Base-by-base conservation (phyloP, 2,329 filamentous ascomycete species). In the Aspergillus sojae region DNA sequence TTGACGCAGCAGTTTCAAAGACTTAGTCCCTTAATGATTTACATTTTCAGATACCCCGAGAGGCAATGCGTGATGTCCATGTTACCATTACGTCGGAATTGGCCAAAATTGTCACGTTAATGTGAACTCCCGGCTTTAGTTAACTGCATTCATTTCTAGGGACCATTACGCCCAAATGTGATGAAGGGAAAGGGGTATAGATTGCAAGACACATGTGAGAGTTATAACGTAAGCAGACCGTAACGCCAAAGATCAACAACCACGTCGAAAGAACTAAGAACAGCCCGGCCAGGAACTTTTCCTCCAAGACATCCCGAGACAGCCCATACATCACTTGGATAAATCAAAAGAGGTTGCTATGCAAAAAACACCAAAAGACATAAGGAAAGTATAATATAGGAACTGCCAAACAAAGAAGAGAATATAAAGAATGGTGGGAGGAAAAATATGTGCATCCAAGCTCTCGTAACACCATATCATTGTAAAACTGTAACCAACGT, bases 271-370 rank as follows among this genome's bases (percentile, higher is more conserved):
- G 30, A 1, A 54, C 28, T 36, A 60, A 41, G 58, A 41, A 54
- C 32, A 54, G 34, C 46, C 46, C 60, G 56, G 56, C 39, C 34
- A 54, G 46, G 39, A 52, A 48, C 28, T 58, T 58, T 62, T 62
- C n/a, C 60, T 36, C 48, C 56, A 43, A 32, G 48, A 43, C 61
- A 62, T 28, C 23, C 39, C 36, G 32, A 59, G 26, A 39, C 21
- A 48, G 32, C 28, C 55, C 34, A 36, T 58, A 41, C 26, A 52
- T 28, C 36, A 41, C 19, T 60, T 39, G 26, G 36, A 57, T 16
- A 14, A 52, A n/a, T 12, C 28, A 45, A 55, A 57, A 46, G 12
- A 39, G 26, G 28, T 52, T 62, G 48, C 11, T 45, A 55, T 62
- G 55, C 55, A 62, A 46, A 46, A 32, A 55, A 43, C 21, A 46